Conservation (phyloP, 192 early-diverging fungal genomes). For the Diversispora epigaea region DNA sequence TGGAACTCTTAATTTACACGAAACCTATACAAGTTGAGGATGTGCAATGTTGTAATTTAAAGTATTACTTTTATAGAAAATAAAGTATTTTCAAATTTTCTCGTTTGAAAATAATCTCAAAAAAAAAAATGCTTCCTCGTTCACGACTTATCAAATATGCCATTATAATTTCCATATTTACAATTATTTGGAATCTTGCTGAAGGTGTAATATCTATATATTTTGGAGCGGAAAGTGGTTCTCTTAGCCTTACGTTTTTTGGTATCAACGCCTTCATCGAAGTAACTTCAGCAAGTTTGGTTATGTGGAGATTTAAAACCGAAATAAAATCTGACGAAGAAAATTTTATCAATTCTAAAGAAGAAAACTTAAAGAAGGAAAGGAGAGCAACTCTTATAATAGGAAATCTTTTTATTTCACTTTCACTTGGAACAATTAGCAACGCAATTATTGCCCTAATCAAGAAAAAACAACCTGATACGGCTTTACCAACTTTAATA, state of each 20-base stretch:
- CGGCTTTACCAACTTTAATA: not conserved
- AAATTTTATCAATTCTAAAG: not conserved
- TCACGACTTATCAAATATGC: slow-evolving; percentile 6
- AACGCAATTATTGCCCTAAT: slow-evolving; percentile 10
- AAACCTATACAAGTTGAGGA: too few relatives aligned
- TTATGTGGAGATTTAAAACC: slow-evolving; percentile 22
- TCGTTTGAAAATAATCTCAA: not conserved
- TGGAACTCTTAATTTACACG: too few relatives aligned
- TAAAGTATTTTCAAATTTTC: too few relatives aligned
- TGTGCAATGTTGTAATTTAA: too few relatives aligned
- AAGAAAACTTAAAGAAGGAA: not conserved
- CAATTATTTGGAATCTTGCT: slow-evolving; percentile 20
- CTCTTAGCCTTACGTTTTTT: not conserved
- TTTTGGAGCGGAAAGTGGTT: not conserved
- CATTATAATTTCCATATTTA: slow-evolving; percentile 8
- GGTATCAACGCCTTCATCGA: slow-evolving; percentile 11
- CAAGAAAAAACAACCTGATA: not conserved
- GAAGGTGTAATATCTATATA: slow-evolving; percentile 19
- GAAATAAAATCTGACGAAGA: slow-evolving; percentile 6
- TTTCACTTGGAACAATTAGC: slow-evolving; percentile 9
- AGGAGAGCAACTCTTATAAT: slow-evolving; percentile 13
- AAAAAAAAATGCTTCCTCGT: not conserved
- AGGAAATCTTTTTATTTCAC: slow-evolving; percentile 9
- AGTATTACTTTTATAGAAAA: too few relatives aligned
- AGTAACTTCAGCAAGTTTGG: slow-evolving; percentile 9